Evolutionary conservation across 805 yeast genomes (phyloP).

Genomic region (Peterozyma xylosa): DNA sequence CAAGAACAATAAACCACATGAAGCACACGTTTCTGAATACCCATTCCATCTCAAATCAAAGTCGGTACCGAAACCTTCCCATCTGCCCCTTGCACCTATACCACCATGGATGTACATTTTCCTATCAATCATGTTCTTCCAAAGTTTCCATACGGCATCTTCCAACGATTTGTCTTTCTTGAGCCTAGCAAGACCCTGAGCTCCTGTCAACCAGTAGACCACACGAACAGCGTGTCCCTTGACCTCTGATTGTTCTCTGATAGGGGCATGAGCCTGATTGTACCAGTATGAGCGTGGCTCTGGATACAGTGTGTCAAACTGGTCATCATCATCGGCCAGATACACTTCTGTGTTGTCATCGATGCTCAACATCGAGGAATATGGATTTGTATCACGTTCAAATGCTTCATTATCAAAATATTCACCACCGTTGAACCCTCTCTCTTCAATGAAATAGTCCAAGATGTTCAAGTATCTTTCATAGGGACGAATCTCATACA

Average conservation of each 20-base stretch:
- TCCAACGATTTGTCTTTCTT: conserved; percentile 10
- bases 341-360: no score
- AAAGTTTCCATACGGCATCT: conserved; percentile 11
- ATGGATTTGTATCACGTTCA: conserved; percentile 13
- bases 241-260: conserved; percentile 13
- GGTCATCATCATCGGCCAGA: conserved; percentile 5
- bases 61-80: conserved; percentile 20
- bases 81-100: conserved; percentile 15
- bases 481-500: conserved; percentile 12
- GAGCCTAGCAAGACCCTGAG: conserved; percentile 14
- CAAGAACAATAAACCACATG: conserved; percentile 15
- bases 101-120: conserved; percentile 19
- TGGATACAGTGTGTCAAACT: conserved; percentile 7
- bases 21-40: conserved; percentile 20
- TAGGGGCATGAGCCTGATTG: conserved; percentile 15
- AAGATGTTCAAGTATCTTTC: conserved; percentile 13
- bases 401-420: conserved; percentile 13
- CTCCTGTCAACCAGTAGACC: conserved; percentile 16
- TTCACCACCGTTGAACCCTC: conserved; percentile 16
- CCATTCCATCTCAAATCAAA: conserved; percentile 17
- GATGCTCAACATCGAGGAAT: not conserved
- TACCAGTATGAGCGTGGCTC: conserved; percentile 16
- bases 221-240: conserved; percentile 19
- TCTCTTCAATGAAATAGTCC: conserved; percentile 15
- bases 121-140: conserved; percentile 15